These are phyloP conservation scores for Erysimum pusillum DNA, from an alignment of 441 rosid species.

Conservation along the genomic window DNA sequence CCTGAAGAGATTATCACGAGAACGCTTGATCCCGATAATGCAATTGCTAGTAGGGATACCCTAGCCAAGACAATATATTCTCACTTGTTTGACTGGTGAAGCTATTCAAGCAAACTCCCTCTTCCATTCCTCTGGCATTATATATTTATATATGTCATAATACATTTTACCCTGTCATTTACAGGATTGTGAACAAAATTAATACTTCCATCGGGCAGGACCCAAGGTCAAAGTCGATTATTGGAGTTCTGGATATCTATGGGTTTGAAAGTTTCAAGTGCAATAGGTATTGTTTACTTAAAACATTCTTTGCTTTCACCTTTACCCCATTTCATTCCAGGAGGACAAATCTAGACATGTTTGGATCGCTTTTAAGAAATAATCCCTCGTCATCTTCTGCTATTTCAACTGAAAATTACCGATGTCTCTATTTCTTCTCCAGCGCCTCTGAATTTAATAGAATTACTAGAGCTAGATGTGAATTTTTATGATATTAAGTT, in stretches of 20 bases:
- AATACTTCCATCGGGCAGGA: conserved; percentile 97
- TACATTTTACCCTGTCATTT: conserved; percentile 37
- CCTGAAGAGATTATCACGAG: conserved; percentile 84
- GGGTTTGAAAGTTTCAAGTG: conserved; percentile 98
- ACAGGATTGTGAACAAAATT: conserved; percentile 97
- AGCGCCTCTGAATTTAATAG: not conserved
- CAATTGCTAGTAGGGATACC: conserved; percentile 76
- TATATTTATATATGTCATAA: conserved; percentile 6
- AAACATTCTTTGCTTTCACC: conserved; percentile 28
- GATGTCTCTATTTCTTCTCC: conserved; percentile 10
- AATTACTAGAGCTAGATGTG: not conserved
- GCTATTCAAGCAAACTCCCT: conserved; percentile 31
- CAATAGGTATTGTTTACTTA: conserved; percentile 70
- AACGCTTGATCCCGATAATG: conserved; percentile 73
- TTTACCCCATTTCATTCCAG: conserved; percentile 29
- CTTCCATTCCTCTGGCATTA: conserved; percentile 9
- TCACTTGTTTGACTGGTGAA: conserved; percentile 82
- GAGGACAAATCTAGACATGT: conserved; percentile 12
- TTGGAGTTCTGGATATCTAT: conserved; percentile 99
- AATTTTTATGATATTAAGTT: conserved; percentile 22
- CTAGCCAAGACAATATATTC: conserved; percentile 78
- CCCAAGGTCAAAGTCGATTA: conserved; percentile 88
- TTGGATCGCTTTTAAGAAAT: not conserved
- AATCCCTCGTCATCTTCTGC: conserved; percentile 22
- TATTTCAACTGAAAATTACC: conserved; percentile 1